phyloP scores from a whole-genome alignment of 805 yeast genomes.

The Pichia occidentalis region DNA sequence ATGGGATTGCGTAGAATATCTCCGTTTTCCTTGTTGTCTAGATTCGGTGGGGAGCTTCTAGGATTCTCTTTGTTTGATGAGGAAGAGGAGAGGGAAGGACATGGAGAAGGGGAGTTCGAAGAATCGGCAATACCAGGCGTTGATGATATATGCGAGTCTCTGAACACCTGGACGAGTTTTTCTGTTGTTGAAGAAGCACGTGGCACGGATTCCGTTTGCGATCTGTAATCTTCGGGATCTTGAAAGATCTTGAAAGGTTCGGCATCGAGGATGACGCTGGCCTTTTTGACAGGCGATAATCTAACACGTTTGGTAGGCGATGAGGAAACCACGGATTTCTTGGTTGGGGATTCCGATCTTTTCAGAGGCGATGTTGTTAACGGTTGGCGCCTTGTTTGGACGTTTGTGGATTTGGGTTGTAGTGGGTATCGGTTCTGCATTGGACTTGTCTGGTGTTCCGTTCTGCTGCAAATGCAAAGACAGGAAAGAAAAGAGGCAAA shows the following conservation, averaged over 20 bases:
- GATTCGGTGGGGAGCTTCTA: background rate
- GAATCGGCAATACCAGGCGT: background rate
- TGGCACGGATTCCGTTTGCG: background rate
- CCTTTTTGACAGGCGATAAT: conserved; percentile 5
- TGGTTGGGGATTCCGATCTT: conserved; percentile 9
- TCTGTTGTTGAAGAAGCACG: background rate
- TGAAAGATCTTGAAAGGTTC: conserved; percentile 7
- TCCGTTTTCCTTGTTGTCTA: background rate
- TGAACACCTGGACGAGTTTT: background rate
- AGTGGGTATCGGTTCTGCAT: conserved; percentile 5
- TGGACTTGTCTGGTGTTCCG: background rate
- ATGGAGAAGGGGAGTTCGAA: background rate
- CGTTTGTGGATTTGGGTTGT: conserved; percentile 5
- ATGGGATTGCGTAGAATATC: background rate
- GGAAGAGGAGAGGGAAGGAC: background rate
- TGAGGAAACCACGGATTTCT: conserved; percentile 1
- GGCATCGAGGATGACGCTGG: background rate
- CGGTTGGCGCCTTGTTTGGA: background rate
- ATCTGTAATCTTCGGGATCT: conserved; percentile 2
- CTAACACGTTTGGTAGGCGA: conserved; percentile 11
- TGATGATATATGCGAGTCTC: background rate
- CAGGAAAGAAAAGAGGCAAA: background rate
- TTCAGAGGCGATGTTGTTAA: conserved; percentile 3
- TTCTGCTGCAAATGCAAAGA: background rate
- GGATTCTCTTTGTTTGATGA: conserved; percentile 9